Base-by-base conservation (phyloP, 208 protist genomes). In the Acanthamoeba lenticulata region DNA sequence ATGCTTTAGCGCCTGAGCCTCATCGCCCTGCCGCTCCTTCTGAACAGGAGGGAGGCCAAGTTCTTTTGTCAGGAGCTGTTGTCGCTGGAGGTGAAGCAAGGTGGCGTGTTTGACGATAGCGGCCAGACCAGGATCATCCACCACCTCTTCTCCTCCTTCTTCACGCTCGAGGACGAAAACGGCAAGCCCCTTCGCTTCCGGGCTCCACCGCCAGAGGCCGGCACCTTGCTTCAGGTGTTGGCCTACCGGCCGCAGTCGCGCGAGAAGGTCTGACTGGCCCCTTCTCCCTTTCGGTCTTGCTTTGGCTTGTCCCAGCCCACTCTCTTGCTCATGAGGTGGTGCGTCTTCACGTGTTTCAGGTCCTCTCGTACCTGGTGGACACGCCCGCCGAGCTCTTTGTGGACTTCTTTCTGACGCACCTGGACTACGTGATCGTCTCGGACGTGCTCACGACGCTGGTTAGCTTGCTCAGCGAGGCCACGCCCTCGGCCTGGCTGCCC, bases 71-170 rank as follows among this genome's bases (percentile, higher is more conserved):
- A 86, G 44, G 77, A 86, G 3, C 44, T 86, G 13, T 5, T 86
- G 15, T 86, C 77, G 0, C 38, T 86, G 45, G 77, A 86, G 34
- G 77, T 86, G 77, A 57, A 42, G 77, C 77, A 86, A 57, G 77
- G 77, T 38, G 77, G 77, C 17, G 77, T 86, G 42, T 86, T 86
- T 57, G 77, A 86, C 44, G 77, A 86, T 57, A 86, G 77, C 77
- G 77, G 77, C 21, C 77, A 86, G 45, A 86, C 77, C 13, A 86
- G 77, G 44, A 86, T 86, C 45, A 86, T 86, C 34, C 77, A 86
- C 45, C 77, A 86, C 19, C 77, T 86, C 44, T 86, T 86, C 34
- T 47, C 77, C 27, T 86, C 40, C 1, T 86, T 86, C 45, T 86
- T 86, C 44, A 57, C 77, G 15, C 40, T 42, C 44, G 77, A 86